Base-by-base conservation (phyloP, 1,284 basidiomycete species). In the Pseudomicrostroma phylloplanum region DNA sequence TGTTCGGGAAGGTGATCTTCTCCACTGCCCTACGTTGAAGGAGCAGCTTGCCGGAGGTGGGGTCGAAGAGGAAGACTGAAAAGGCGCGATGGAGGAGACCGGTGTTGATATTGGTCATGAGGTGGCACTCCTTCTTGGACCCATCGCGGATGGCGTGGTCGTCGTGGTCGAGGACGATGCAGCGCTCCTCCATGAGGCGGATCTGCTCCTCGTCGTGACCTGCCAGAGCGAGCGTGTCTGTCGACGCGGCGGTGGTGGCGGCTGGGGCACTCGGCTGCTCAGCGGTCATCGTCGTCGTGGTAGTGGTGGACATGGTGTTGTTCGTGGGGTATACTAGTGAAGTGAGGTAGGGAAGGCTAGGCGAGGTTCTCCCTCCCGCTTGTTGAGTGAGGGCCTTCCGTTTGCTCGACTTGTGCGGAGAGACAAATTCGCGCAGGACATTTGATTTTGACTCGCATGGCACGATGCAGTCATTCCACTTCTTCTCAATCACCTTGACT, bases 1-100 rank as follows among this genome's bases (percentile, higher is more conserved):
- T 93, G 79, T 91, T 87, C 1, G 96, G 96, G 83, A 99, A 99
- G 1, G 96, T 99, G 78, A 99, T 99, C 84, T 99, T 99, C 83
- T 97, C 93, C 26, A 87, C 84, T 11, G 96, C 96, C 53, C 96
- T 86, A 79, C 92, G 90, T 80, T 99, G 96, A 43, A 99, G 85
- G 19, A 99, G 84, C n/a, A 99, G 85, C 79, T 89, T 91, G 60
- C 94, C 96, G 79, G 96, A 91, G 8, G 86, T 86, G 0, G 96
- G 94, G 56, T 93, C 85, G 83, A 98, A 99, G 67, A 98, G 85
- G 80, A 99, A 98, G 53, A 89, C 92, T 68, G 92, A 96, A 83
- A 99, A 99, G 12, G 96, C 96, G 62, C 96, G 90, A 81, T 99
- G 96, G 41, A 99, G 86, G 36, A 98, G 86, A 30, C 93, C 93